Percentiles rank a stretch among this genome's conserved stretches.
Conservation (phyloP, 2,329 filamentous ascomycete species). For the Teratosphaeria gauchensis region DNA sequence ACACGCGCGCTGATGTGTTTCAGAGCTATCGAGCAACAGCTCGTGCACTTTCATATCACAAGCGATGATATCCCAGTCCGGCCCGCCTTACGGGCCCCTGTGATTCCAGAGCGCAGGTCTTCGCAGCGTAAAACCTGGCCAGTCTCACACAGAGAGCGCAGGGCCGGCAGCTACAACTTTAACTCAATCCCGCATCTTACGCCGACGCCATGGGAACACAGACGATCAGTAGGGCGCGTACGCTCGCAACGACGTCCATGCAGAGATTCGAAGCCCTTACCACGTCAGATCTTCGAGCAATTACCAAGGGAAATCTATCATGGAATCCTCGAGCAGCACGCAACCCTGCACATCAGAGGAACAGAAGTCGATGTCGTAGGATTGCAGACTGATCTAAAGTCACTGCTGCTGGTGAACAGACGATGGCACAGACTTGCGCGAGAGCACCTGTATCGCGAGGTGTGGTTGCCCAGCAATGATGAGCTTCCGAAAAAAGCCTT, state of each 20-base stretch:
- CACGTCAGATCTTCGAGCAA: slow-evolving; percentile 32
- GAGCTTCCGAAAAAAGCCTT: slow-evolving; percentile 34
- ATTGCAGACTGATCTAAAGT: slow-evolving; percentile 45
- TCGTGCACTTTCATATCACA: slow-evolving; percentile 16
- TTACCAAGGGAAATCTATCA: slow-evolving; percentile 47
- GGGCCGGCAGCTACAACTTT: slow-evolving; percentile 7
- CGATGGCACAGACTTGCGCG: slow-evolving; percentile 47
- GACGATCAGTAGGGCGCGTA: slow-evolving; percentile 13
- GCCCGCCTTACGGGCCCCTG: slow-evolving; percentile 1
- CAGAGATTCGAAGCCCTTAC: slow-evolving; percentile 9
- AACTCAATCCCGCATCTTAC: slow-evolving; percentile 16
- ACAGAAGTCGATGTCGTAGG: slow-evolving; percentile 41
- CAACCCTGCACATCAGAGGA: slow-evolving; percentile 31
- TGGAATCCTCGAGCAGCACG: slow-evolving; percentile 43
- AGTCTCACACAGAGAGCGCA: slow-evolving; percentile 1
- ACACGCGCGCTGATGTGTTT: neutral
- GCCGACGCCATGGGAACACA: slow-evolving; percentile 31
- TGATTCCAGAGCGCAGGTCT: neutral
- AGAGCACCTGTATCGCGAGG: slow-evolving; percentile 37
- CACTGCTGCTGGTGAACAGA: slow-evolving; percentile 45
- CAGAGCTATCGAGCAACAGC: slow-evolving; percentile 14
- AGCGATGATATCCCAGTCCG: slow-evolving; percentile 12
- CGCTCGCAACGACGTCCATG: slow-evolving; percentile 1
- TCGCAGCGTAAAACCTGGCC: slow-evolving; percentile 13
- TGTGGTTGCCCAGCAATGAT: slow-evolving; percentile 21